Evolutionary conservation across 2,329 filamentous ascomycete species (phyloP), one percentile per base, ranked within the genome.

Genomic region (Helicocarpus griseus): DNA sequence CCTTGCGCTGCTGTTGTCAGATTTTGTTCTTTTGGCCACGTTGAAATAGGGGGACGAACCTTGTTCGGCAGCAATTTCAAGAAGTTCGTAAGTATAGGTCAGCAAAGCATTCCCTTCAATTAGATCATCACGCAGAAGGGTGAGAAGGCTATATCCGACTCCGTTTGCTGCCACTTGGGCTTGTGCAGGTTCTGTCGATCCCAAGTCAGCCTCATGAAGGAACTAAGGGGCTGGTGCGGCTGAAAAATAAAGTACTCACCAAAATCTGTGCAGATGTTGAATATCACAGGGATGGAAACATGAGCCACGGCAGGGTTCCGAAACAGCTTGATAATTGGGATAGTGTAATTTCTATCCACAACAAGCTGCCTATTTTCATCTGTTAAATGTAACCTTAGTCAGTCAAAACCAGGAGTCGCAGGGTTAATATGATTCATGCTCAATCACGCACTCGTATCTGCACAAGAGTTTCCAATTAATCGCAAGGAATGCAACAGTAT

Each of bases 241-340:
- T 49, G 40, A 21, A 31, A 22, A 21, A 2, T n/a, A 31, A 22
- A 11, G 22, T 26, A 35, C 58, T 49, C 56, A 73, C 71, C 70
- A 58, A 65, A 73, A 53, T 73, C 71, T 52, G 68, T 63, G 57
- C 71, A 73, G 48, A 72, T 66, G 52, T 74, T 74, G 59, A 71
- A 73, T 40, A 73, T 62, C 41, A 73, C 71, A 52, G 69, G 68
- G 52, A 73, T 67, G 24, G 66, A 65, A 24, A 73, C 63, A 52
- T 69, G 62, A 14, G 65, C 59, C 31, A 73, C 61, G 2, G 62
- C 63, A 0, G 65, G 61, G 24, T 67, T 65, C 24, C 61, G 55
- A 31, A 71, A 58, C 47, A 65, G 62, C 26, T 60, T 59, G 40
- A 73, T 63, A 45, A 73, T 68, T 28, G 65, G 59, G 43, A 62